Base-by-base conservation (phyloP, 305 asterid species). In the Fraxinus sp. region DNA sequence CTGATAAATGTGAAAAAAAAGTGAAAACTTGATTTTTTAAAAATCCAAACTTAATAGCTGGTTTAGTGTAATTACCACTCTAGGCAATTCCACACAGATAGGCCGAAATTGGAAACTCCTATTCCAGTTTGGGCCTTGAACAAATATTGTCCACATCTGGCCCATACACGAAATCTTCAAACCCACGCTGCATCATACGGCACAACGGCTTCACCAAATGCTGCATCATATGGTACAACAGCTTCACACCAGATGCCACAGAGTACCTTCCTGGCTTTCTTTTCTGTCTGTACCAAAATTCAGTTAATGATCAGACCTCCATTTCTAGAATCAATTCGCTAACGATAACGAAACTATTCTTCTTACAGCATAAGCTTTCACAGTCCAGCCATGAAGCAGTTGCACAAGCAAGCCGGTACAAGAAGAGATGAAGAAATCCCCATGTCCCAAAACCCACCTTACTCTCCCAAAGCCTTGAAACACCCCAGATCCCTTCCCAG, bases 381-480 rank as follows among this genome's bases (percentile, higher is more conserved):
- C 32, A 33, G 32, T 1, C 9, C n/a, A 41, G 86, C 86, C 73
- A 93, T 94, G 98, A 94, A 94, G 90, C 97, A 91, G 81, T 84
- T 93, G 79, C 92, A 93, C 88, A 93, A 91, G 85, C 93, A 91
- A 78, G 83, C 91, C n/a, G 81, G 90, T 55, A 4, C 80, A 18
- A 70, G 90, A 85, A 81, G 91, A 78, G 92, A 91, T 81, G 94
- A 89, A 59, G 94, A 91, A 74, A 80, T 87, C 86, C 88, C 93
- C 8, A 18, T 83, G 37, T 84, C 90, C 39, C 89, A 87, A 22
- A 82, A 90, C n/a, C 80, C 89, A 11, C 90, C 92, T 4, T 92
- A 93, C 92, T 93, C 97, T 0, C 95, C 97, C 14, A 94, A 94
- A 85, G 82, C 97, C 79, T 83, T 86, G 62, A 94, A 93, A 83